These are phyloP conservation scores for Aspergillus funiculosus DNA, from an alignment of 495 filamentous ascomycete species.

Conservation along the genomic window DNA sequence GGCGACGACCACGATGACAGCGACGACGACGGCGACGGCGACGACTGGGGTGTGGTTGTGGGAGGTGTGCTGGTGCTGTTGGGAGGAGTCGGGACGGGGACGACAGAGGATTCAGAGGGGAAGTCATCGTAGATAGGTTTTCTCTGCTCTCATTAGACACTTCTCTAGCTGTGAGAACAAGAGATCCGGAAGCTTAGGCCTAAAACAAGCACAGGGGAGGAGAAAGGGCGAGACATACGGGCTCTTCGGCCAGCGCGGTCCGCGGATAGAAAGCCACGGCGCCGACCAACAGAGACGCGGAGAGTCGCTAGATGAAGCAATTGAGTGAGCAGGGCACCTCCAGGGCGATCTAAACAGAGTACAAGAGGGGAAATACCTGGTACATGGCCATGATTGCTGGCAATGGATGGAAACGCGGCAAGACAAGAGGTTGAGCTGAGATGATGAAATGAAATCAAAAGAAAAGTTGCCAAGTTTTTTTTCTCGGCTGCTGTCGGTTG, in stretches of 20 bases:
- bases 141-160: constrained; percentile 34
- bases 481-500: constrained; percentile 20
- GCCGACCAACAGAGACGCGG: constrained; percentile 48
- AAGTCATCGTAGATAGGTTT: constrained; percentile 89
- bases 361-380: constrained; percentile 29
- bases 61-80: constrained; percentile 20
- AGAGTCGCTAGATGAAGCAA: constrained; percentile 23
- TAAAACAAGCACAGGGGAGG: constrained; percentile 1
- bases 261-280: constrained; percentile 51
- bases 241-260: constrained; percentile 53
- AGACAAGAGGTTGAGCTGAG: constrained; percentile 22
- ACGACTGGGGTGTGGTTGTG: constrained; percentile 20
- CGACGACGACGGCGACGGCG: constrained; percentile 19
- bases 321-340: constrained; percentile 48
- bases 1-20: constrained; percentile 24
- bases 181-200: neutral
- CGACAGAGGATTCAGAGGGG: constrained; percentile 30
- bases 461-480: constrained; percentile 26
- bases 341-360: constrained; percentile 24
- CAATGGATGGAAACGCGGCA: constrained; percentile 2
- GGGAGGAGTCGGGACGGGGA: constrained; percentile 19
- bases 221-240: constrained; percentile 13
- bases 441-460: constrained; percentile 25
- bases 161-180: neutral
- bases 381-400: constrained; percentile 26